These are phyloP conservation scores for Fusarium irregulare DNA, from an alignment of 2,329 filamentous ascomycete genomes.

Conservation along the genomic window DNA sequence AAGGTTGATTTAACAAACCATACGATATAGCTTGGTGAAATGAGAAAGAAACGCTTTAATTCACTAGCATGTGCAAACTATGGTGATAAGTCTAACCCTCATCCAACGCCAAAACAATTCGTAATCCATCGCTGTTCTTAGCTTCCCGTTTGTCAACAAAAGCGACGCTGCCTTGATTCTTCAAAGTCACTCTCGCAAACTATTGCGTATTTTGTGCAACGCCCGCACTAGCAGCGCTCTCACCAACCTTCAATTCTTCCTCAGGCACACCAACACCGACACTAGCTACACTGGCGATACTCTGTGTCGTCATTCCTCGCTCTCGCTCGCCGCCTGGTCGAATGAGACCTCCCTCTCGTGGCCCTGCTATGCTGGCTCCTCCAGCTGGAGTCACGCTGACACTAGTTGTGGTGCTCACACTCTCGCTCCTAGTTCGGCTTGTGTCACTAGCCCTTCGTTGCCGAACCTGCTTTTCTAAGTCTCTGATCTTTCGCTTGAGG, in stretches of 20 bases:
- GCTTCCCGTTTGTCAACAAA: not conserved
- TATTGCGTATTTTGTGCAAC: slow-evolving; percentile 36
- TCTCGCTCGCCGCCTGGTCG: slow-evolving; percentile 52
- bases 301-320: slow-evolving; percentile 56
- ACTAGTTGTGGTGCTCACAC: slow-evolving; percentile 65
- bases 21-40: not conserved
- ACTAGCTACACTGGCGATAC: slow-evolving; percentile 60
- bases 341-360: slow-evolving; percentile 52
- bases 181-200: not conserved
- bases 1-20: fast-evolving
- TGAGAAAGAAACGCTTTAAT: not conserved
- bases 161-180: not conserved
- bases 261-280: slow-evolving; percentile 67
- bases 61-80: slow-evolving; percentile 9
- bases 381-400: slow-evolving; percentile 54
- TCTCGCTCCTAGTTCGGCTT: slow-evolving; percentile 62
- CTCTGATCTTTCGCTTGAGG: slow-evolving; percentile 69
- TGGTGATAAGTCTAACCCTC: slow-evolving; percentile 32
- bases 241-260: slow-evolving; percentile 69
- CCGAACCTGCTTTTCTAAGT: slow-evolving; percentile 68
- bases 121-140: slow-evolving; percentile 33
- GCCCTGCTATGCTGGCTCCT: slow-evolving; percentile 59
- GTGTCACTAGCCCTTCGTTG: slow-evolving; percentile 61
- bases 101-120: slow-evolving; percentile 42
- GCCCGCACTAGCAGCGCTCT: slow-evolving; percentile 67